Conservation (phyloP, 1,284 basidiomycete genomes). For the Ustilago esculenta region DNA sequence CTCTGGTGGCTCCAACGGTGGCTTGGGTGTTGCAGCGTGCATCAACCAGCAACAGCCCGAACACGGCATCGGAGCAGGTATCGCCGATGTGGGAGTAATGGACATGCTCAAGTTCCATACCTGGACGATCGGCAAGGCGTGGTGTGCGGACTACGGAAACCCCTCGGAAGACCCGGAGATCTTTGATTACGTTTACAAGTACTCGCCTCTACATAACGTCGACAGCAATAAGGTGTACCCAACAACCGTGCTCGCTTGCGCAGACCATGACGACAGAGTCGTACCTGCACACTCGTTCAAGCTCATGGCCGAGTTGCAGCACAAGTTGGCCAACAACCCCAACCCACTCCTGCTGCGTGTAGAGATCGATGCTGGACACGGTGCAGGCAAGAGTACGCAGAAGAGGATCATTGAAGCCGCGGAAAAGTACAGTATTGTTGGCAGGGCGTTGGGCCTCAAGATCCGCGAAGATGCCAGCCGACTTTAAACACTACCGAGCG, state of each 20-base stretch:
- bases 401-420: constrained; percentile 60
- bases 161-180: constrained; percentile 70
- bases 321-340: constrained; percentile 55
- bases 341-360: constrained; percentile 64
- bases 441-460: constrained; percentile 56
- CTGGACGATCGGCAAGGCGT: constrained; percentile 74
- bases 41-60: constrained; percentile 81
- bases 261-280: constrained; percentile 65
- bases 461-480: constrained; percentile 22
- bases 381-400: constrained; percentile 63
- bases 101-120: constrained; percentile 74
- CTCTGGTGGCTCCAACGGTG: constrained; percentile 71
- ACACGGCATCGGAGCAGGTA: constrained; percentile 74
- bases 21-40: constrained; percentile 80
- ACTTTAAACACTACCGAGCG: too few species aligned
- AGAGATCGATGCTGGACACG: constrained; percentile 64
- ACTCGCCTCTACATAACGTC: constrained; percentile 65
- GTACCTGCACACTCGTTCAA: constrained; percentile 65
- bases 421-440: constrained; percentile 60
- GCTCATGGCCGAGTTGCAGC: constrained; percentile 64
- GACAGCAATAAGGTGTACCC: constrained; percentile 58
- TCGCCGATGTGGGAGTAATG: constrained; percentile 71
- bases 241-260: constrained; percentile 58
- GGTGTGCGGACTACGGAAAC: constrained; percentile 84
- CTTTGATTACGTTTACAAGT: constrained; percentile 61